Base-by-base conservation (phyloP, 352 stramenopile species). In the Aphanomyces euteiches region DNA sequence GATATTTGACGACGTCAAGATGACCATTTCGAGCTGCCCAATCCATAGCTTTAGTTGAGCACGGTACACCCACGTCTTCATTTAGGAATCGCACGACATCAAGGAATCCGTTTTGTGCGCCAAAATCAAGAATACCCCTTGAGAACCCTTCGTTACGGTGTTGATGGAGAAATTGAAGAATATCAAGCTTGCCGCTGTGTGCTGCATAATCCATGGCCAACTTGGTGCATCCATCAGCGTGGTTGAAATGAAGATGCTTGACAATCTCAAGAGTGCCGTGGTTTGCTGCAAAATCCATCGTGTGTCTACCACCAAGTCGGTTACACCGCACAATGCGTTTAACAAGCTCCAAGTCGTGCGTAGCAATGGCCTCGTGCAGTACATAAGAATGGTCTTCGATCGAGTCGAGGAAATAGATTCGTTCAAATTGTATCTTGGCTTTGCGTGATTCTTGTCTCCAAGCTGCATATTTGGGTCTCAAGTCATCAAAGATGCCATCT, bases 191-290 rank as follows among this genome's bases (percentile, higher is more conserved):
- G 0, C 78, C 79, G 36, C 69, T 53, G 3, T 67, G 64, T 13
- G 79, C 77, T 17, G 81, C 81, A 21, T 19, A 45, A 69, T 87
- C 78, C 75, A 88, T 84, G 4, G 79, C 79, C 8, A 67, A 66
- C 47, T 75, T 78, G 19, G 78, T 82, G 56, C 75, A 80, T 2
- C 78, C 78, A n/a, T n/a, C 10, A 12, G 43, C 43, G 2, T 50
- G 10, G 43, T 12, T n/a, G 43, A 12, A n/a, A n/a, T 50, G 43
- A 2, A 50, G 43, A n/a, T 12, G 10, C 43, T 50, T n/a, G 43
- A 50, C 43, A 50, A 50, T 50, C 10, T 12, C 43, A n/a, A 50
- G 10, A 12, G 43, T 50, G 43, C 43, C 17, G 2, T n/a, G 17
- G 10, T 50, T 50, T 12, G 43, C 43, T 12, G 43, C 43, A n/a